A percentile compares a stretch with the other conserved stretches of the same genome.
These are phyloP conservation scores for Microbotryum lychnidis-dioicae DNA, from an alignment of 1,284 basidiomycete genomes.

Conservation along the genomic window DNA sequence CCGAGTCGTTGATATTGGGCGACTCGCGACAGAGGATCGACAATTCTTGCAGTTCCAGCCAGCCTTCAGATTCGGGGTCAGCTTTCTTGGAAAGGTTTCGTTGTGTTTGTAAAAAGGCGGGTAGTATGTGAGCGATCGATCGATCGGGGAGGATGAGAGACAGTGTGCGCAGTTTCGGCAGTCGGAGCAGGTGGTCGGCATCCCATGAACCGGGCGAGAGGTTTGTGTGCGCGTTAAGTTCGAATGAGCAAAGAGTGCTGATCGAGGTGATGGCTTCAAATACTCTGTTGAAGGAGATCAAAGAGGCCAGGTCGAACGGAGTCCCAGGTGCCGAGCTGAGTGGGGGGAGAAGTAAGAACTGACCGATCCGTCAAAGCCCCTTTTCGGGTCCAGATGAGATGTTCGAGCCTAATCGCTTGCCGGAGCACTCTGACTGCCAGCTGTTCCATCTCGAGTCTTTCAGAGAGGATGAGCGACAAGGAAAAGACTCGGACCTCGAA, in stretches of 20 bases:
- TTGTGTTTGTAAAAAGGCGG: constrained; percentile 14
- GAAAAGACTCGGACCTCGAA: constrained; percentile 28
- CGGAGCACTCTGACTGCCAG: constrained; percentile 14
- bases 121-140: constrained; percentile 16
- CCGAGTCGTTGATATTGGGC: constrained; percentile 17
- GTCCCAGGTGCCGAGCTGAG: background rate
- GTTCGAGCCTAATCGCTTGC: constrained; percentile 7
- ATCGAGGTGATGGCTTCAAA: constrained; percentile 17
- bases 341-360: background rate
- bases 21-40: constrained; percentile 26
- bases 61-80: background rate
- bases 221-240: constrained; percentile 27
- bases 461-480: constrained; percentile 12
- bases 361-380: constrained; percentile 21
- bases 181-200: constrained; percentile 13
- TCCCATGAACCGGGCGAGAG: constrained; percentile 25
- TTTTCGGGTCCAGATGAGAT: constrained; percentile 26
- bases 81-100: background rate
- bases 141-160: constrained; percentile 30
- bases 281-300: constrained; percentile 5
- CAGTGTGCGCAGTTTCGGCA: constrained; percentile 14
- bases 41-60: constrained; percentile 19
- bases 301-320: background rate
- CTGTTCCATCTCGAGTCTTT: constrained; percentile 11
- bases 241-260: constrained; percentile 8